phyloP scores from a whole-genome alignment of 768 basidiomycete species.

The Tulasnella sp. region DNA sequence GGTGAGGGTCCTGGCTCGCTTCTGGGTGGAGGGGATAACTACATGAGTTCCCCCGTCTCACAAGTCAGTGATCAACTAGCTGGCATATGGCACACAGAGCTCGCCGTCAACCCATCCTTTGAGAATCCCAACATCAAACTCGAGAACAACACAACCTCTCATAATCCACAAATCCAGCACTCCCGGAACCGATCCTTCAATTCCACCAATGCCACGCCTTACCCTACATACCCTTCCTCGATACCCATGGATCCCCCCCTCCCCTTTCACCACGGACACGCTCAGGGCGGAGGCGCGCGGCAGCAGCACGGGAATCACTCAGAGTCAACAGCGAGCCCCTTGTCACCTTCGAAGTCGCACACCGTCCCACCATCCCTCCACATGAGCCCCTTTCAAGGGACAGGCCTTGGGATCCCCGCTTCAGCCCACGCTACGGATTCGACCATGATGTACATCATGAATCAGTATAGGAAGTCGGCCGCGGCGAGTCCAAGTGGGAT shows the following conservation, averaged over 20 bases:
- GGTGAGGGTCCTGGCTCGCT: too few species aligned
- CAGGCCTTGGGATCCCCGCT: background rate
- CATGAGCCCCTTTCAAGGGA: constrained; percentile 1
- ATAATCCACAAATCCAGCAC: too few species aligned
- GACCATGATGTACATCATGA: background rate
- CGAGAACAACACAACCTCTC: too few species aligned
- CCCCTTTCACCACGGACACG: background rate
- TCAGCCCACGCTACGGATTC: background rate
- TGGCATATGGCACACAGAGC: too few species aligned
- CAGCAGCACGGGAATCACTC: background rate
- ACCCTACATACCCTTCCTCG: background rate
- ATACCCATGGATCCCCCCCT: background rate
- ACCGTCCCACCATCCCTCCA: constrained; percentile 1
- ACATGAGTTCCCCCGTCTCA: too few species aligned
- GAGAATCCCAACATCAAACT: too few species aligned
- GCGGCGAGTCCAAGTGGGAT: background rate
- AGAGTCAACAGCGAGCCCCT: background rate
- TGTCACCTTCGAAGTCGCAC: background rate
- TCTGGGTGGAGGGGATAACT: too few species aligned
- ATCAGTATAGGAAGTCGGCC: background rate
- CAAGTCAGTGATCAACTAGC: too few species aligned
- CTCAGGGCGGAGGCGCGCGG: background rate
- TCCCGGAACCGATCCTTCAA: too few species aligned
- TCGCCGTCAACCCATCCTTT: too few species aligned
- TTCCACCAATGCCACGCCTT: background rate